A percentile compares a stretch with the other conserved stretches of the same genome.
Evolutionary conservation across 2,329 filamentous ascomycete species (phyloP).

Genomic region (Paramyrothecium sp.): DNA sequence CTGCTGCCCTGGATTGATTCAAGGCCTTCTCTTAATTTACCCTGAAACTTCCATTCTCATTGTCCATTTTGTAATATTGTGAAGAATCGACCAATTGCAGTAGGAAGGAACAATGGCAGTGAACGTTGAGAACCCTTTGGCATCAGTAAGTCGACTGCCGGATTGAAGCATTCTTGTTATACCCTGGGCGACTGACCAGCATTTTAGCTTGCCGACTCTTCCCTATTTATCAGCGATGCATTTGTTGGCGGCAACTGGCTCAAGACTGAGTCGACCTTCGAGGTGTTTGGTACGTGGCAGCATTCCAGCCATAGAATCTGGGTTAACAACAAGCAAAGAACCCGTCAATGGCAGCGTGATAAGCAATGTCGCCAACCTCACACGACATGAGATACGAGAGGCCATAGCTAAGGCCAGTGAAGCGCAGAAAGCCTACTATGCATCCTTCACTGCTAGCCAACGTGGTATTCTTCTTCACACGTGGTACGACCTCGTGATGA

Average conservation of each 20-base stretch:
- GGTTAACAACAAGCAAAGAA: slow-evolving; percentile 42
- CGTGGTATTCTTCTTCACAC: slow-evolving; percentile 23
- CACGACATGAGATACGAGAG: slow-evolving; percentile 21
- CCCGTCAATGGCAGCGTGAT: slow-evolving; percentile 48
- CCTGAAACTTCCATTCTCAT: too few species aligned
- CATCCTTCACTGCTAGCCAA: slow-evolving; percentile 22
- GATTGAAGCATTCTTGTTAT: too few species aligned
- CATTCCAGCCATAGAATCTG: slow-evolving; percentile 24
- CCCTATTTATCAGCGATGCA: slow-evolving; percentile 24
- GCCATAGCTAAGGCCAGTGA: slow-evolving; percentile 23
- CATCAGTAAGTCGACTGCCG: too few species aligned
- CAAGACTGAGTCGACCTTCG: slow-evolving; percentile 24
- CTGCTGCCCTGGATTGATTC: too few species aligned
- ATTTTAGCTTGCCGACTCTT: slow-evolving; percentile 9
- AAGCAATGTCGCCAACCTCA: slow-evolving; percentile 22
- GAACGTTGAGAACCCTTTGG: too few species aligned
- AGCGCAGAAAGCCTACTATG: slow-evolving; percentile 21
- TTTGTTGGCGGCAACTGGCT: slow-evolving; percentile 25
- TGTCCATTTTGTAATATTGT: too few species aligned
- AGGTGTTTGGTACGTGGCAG: slow-evolving; percentile 22
- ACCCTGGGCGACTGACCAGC: too few species aligned
- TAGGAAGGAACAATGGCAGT: too few species aligned
- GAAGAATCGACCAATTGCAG: too few species aligned
- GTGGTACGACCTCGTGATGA: slow-evolving; percentile 23
- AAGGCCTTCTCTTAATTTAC: too few species aligned